Evolutionary conservation across 176 grass and related monocot species (phyloP).

Genomic region (Metroxylon sagu): DNA sequence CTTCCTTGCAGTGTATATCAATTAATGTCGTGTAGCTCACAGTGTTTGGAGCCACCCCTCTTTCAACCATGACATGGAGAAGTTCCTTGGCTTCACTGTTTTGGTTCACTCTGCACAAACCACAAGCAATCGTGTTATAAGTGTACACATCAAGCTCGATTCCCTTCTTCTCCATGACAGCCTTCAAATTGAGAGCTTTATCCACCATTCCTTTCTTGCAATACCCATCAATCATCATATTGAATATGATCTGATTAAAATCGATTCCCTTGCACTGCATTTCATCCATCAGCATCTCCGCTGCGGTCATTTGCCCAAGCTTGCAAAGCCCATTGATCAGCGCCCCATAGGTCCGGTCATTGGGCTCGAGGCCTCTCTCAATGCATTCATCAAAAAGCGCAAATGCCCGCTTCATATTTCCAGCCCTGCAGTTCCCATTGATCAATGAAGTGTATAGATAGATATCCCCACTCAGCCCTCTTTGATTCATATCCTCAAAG

Average conservation of each 20-base stretch:
- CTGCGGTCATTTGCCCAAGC: slow-evolving; percentile 60
- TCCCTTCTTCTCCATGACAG: slow-evolving; percentile 58
- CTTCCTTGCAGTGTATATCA: slow-evolving; percentile 68
- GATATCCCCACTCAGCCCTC: slow-evolving; percentile 35
- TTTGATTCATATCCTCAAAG: slow-evolving; percentile 42
- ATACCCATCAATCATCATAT: slow-evolving; percentile 76
- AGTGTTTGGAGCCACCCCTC: slow-evolving; percentile 40
- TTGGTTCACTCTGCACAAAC: slow-evolving; percentile 47
- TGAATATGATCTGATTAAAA: slow-evolving; percentile 62
- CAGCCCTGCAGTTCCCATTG: slow-evolving; percentile 43
- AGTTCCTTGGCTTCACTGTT: slow-evolving; percentile 57
- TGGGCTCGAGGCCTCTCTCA: slow-evolving; percentile 44
- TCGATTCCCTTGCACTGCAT: slow-evolving; percentile 57
- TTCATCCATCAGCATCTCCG: slow-evolving; percentile 54
- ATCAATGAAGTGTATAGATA: slow-evolving; percentile 57
- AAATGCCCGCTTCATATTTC: slow-evolving; percentile 57
- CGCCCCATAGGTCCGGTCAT: slow-evolving; percentile 42
- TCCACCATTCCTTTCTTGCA: slow-evolving; percentile 45
- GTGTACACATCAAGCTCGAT: slow-evolving; percentile 62
- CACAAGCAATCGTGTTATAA: slow-evolving; percentile 54
- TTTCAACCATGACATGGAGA: slow-evolving; percentile 62
- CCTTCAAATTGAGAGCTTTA: slow-evolving; percentile 49
- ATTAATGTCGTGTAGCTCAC: slow-evolving; percentile 66
- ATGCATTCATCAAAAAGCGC: slow-evolving; percentile 67
- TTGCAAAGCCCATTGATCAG: slow-evolving; percentile 90